phyloP scores from a whole-genome alignment of 805 yeast genomes.

The Ascoidea asiatica region DNA sequence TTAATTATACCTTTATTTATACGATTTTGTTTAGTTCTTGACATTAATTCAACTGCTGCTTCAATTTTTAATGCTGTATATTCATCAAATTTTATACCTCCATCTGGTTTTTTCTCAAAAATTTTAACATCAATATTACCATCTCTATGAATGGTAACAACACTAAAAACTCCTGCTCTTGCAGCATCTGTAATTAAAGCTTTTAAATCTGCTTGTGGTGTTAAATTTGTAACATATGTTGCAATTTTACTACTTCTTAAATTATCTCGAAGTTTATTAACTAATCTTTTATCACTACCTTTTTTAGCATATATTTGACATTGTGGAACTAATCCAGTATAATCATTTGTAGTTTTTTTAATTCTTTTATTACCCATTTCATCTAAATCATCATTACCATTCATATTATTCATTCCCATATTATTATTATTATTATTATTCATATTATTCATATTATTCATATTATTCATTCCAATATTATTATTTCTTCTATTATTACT shows the following conservation, averaged over 20 bases:
- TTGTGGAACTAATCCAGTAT: constrained; percentile 19
- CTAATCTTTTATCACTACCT: constrained; percentile 29
- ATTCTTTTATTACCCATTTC: neutral
- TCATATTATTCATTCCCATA: neutral
- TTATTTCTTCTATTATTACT: too few relatives aligned
- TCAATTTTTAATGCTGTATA: constrained; percentile 56
- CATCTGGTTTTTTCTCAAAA: constrained; percentile 54
- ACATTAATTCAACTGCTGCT: constrained; percentile 49
- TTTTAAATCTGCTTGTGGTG: constrained; percentile 26
- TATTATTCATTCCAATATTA: neutral
- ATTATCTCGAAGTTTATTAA: constrained; percentile 22
- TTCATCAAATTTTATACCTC: constrained; percentile 74
- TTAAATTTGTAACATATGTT: constrained; percentile 28
- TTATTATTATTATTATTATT: too few relatives aligned
- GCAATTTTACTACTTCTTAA: constrained; percentile 25
- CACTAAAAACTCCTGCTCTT: constrained; percentile 62
- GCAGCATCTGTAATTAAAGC: constrained; percentile 65
- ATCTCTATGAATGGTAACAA: constrained; percentile 46
- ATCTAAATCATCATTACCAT: neutral
- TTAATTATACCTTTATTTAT: constrained; percentile 1
- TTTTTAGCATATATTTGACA: constrained; percentile 35
- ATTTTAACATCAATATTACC: constrained; percentile 54
- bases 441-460: neutral
- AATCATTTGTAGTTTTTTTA: constrained; percentile 5
- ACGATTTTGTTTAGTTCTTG: constrained; percentile 24